Evolutionary conservation across 805 yeast species (phyloP).

Genomic region (Saccharomycopsis amapae): DNA sequence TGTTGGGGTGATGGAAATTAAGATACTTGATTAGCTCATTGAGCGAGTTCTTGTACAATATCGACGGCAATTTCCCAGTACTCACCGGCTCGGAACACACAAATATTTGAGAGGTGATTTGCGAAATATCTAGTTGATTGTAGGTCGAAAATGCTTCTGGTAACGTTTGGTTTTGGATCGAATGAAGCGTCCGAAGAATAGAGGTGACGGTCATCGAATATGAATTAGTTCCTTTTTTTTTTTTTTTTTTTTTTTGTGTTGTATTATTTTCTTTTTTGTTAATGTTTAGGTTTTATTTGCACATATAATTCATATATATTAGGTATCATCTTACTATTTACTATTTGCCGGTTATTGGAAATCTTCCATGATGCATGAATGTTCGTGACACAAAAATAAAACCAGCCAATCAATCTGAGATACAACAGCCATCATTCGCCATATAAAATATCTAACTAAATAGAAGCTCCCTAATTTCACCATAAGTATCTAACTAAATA

Average conservation of each 20-base stretch:
- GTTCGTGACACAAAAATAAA: no score
- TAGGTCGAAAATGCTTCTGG: constrained; percentile 5
- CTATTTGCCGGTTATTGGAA: no score
- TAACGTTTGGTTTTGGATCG: constrained; percentile 4
- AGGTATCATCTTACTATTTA: no score
- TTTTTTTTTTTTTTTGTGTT: not conserved
- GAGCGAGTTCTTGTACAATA: constrained; percentile 46
- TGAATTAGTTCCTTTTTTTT: not conserved
- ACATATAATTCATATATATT: no score
- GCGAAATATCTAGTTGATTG: constrained; percentile 51
- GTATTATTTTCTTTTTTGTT: not conserved
- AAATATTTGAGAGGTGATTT: constrained; percentile 54
- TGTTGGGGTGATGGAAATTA: constrained; percentile 36
- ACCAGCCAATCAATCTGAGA: no score
- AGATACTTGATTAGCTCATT: constrained; percentile 44
- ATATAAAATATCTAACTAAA: no score
- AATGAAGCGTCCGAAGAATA: constrained; percentile 2
- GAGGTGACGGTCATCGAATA: constrained; percentile 8
- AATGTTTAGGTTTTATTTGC: not conserved
- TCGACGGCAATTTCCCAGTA: constrained; percentile 28
- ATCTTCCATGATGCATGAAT: no score
- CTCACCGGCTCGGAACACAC: constrained; percentile 74
- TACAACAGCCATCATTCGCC: no score
- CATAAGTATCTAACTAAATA: no score
- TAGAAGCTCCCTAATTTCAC: no score